Evolutionary conservation across 495 filamentous ascomycete genomes (phyloP).

Genomic region (Neurospora terricola): DNA sequence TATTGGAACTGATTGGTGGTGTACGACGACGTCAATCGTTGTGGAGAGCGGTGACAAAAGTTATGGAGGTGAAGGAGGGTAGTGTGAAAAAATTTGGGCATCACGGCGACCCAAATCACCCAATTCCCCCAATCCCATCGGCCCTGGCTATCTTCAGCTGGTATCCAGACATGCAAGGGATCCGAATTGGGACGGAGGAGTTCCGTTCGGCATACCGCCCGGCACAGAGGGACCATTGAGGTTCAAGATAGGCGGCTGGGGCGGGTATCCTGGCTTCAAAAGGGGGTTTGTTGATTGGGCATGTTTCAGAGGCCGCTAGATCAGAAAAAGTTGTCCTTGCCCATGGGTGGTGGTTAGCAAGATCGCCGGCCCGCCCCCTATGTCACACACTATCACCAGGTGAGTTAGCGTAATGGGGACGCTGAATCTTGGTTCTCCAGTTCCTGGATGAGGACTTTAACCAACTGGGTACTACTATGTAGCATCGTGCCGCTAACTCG

Average conservation of each 20-base stretch:
- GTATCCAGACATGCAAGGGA: conserved; percentile 6
- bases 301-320: not conserved
- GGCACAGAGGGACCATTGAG: not conserved
- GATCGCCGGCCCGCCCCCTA: not conserved
- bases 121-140: not conserved
- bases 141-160: conserved; percentile 7
- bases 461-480: not conserved
- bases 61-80: not conserved
- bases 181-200: not conserved
- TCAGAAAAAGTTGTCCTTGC: not conserved
- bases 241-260: not conserved
- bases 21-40: not conserved
- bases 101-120: not conserved
- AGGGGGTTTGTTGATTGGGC: not conserved
- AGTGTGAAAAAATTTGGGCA: not conserved
- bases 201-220: not conserved
- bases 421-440: not conserved
- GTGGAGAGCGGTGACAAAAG: not conserved
- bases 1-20: not conserved
- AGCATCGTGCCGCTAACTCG: not conserved
- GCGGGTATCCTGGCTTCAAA: not conserved
- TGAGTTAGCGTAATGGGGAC: not conserved
- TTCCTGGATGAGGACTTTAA: not conserved
- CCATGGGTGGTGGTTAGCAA: not conserved
- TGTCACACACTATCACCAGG: not conserved